Conservation (phyloP, 805 yeast genomes). For the Candida cerambycidarum region DNA sequence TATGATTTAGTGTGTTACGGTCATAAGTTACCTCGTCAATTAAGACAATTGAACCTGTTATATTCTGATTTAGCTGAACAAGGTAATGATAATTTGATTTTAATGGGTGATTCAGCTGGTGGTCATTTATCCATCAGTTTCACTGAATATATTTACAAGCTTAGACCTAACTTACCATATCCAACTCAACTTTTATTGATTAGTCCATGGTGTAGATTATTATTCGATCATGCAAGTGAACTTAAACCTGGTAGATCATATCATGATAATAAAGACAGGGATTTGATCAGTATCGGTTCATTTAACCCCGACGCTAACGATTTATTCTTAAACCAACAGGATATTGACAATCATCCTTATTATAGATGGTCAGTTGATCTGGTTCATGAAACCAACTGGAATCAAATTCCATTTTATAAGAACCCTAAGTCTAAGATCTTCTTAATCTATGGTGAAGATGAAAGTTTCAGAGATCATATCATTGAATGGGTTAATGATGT, state of each 20-base stretch:
- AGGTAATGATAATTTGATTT: conserved; percentile 26
- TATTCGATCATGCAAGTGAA: conserved; percentile 20
- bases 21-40: conserved; percentile 30
- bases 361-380: conserved; percentile 13
- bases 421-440: conserved; percentile 25
- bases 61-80: conserved; percentile 22
- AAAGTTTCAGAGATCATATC: conserved; percentile 40
- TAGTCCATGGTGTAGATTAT: conserved; percentile 41
- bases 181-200: conserved; percentile 31
- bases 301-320: conserved; percentile 6
- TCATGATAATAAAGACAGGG: conserved; percentile 26
- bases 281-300: conserved; percentile 19
- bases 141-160: conserved; percentile 25
- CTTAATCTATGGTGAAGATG: conserved; percentile 42
- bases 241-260: conserved; percentile 32
- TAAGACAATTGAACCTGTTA: conserved; percentile 27
- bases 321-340: conserved; percentile 8
- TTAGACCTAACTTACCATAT: conserved; percentile 17
- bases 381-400: conserved; percentile 23
- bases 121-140: conserved; percentile 34
- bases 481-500: conserved; percentile 35
- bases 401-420: conserved; percentile 28
- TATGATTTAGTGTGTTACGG: conserved; percentile 30
- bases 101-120: conserved; percentile 44
- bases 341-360: conserved; percentile 10